Evolutionary conservation across 2,329 filamentous ascomycete species (phyloP), one percentile per base, ranked within the genome.

Genomic region (Clonostachys solani): DNA sequence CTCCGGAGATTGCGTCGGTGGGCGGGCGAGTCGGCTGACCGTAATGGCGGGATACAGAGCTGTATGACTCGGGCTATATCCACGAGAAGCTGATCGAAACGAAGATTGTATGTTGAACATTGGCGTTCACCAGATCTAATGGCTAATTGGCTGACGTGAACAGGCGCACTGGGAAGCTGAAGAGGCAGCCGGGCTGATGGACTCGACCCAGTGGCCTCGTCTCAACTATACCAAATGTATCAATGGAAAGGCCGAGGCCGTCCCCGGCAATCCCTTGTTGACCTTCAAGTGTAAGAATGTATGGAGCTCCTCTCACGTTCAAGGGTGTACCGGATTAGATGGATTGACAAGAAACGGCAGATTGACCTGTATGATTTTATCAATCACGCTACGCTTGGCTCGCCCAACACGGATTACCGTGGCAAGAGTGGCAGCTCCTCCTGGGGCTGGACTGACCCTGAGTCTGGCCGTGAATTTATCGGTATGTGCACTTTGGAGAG

Each of bases 291-390:
- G 56, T 49, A 56, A 57, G 50, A 58, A 58, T 42, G 47, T 49
- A 18, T 16, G 47, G 12, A 18, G 12, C 36, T 38, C 36, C 17
- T n/a, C 19, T 12, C 17, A n/a, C 13, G 15, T 12, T 33, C 42
- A 19, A 18, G 5, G 17, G 13, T 13, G 13, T 13, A 13, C 13
- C 12, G 42, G 12, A 36, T 12, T 10, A n/a, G 12, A 43, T 29
- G 23, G 16, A 34, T 18, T 10, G 29, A 16, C n/a, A 17, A 10
- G 16, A 29, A 10, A 29, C 23, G 23, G n/a, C n/a, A 49, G 44
- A 67, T 77, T 37, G 76, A 80, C 51, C 65, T 78, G 15, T 73
- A 77, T 55, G 73, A 78, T 58, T 80, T 81, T 60, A 64, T 74
- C 48, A 71, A 68, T 42, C 77, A 81, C 54, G 66, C 71, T 7